Conservation (phyloP, 75 land plant genomes). For the Pinus tabuliformis region DNA sequence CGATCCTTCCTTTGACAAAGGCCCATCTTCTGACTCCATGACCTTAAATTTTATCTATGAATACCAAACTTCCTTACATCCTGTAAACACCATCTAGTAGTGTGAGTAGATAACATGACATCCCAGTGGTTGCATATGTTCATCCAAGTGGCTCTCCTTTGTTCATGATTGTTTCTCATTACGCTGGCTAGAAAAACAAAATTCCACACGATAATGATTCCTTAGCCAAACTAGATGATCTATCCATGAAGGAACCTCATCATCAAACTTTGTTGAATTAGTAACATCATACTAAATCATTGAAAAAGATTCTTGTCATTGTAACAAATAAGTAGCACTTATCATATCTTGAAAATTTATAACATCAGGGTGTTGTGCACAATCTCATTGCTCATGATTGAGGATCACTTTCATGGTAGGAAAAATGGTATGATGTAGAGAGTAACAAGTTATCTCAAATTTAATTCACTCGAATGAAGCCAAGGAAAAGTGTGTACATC, state of each 20-base stretch:
- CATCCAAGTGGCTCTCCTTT: background rate
- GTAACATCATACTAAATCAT: background rate
- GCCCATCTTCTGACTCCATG: background rate
- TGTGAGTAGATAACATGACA: conserved; percentile 11
- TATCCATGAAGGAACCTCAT: background rate
- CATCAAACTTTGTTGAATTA: background rate
- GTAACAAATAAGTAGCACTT: conserved; percentile 17
- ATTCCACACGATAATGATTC: background rate
- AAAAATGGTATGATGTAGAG: no score
- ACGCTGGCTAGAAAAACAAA: conserved; percentile 29
- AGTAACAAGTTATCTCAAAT: no score
- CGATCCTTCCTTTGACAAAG: conserved; percentile 7
- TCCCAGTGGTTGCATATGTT: background rate
- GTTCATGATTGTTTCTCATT: conserved; percentile 31
- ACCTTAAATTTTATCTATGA: background rate
- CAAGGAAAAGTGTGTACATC: no score
- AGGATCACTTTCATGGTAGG: background rate
- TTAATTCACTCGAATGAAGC: no score
- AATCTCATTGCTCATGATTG: conserved; percentile 27
- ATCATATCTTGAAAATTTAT: conserved; percentile 26
- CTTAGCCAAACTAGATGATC: background rate
- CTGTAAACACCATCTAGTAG: conserved; percentile 3
- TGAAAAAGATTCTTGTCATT: conserved; percentile 16
- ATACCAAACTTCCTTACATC: background rate
- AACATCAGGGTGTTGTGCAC: conserved; percentile 18